phyloP scores from a whole-genome alignment of 768 basidiomycete species.

The Pluteus cervinus region DNA sequence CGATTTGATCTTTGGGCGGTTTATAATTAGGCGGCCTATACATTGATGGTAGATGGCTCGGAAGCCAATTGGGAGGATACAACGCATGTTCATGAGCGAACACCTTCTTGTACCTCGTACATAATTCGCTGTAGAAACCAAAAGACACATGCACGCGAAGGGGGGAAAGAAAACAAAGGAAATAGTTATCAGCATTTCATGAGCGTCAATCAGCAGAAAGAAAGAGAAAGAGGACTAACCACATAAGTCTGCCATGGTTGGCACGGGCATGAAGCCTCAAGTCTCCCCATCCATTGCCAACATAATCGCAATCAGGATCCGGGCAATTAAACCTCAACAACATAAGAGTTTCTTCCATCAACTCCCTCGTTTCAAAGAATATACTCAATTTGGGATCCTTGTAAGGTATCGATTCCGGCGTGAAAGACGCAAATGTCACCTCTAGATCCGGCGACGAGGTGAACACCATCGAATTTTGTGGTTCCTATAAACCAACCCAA shows the following conservation, averaged over 20 bases:
- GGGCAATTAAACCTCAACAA: slow-evolving; percentile 95
- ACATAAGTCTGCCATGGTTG: slow-evolving; percentile 72
- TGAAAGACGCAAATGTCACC: slow-evolving; percentile 56
- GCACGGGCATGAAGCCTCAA: slow-evolving; percentile 80
- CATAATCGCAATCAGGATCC: slow-evolving; percentile 74
- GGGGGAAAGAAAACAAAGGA: too few species aligned
- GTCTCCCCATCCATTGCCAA: slow-evolving; percentile 85
- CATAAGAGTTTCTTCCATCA: slow-evolving; percentile 92
- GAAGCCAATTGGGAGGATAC: slow-evolving; percentile 58
- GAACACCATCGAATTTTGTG: slow-evolving; percentile 71
- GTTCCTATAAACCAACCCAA: slow-evolving; percentile 39
- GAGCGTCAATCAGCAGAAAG: neutral
- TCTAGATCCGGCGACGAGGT: slow-evolving; percentile 58
- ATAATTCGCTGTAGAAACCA: slow-evolving; percentile 63
- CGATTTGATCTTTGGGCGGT: slow-evolving; percentile 49
- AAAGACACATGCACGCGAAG: too few species aligned
- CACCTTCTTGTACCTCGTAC: slow-evolving; percentile 85
- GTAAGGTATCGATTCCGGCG: slow-evolving; percentile 46
- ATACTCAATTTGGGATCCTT: slow-evolving; percentile 73
- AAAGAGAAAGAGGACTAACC: slow-evolving; percentile 40
- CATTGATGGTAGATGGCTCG: slow-evolving; percentile 74
- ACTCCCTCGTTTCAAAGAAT: slow-evolving; percentile 83
- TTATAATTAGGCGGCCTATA: slow-evolving; percentile 35
- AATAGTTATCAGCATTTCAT: neutral
- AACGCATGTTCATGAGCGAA: slow-evolving; percentile 93